Base-by-base conservation (phyloP, 2,329 filamentous ascomycete species). In the Ophiobolus disseminans region DNA sequence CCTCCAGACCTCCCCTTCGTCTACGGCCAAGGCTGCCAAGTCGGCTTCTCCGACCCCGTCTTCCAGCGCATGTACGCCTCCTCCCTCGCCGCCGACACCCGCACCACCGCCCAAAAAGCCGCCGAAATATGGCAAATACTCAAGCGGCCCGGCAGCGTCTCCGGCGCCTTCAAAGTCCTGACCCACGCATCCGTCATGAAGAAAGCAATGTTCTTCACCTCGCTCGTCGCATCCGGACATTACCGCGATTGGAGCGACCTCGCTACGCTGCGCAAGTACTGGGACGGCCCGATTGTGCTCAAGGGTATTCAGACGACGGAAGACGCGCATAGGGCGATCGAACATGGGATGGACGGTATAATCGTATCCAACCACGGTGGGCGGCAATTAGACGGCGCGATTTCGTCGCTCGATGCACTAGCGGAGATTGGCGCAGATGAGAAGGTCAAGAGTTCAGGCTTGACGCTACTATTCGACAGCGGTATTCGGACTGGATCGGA, bases 1-100 rank as follows among this genome's bases (percentile, higher is more conserved):
- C n/a, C n/a, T n/a, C n/a, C n/a, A n/a, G n/a, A n/a, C n/a, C 60
- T 84, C 0, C 82, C 86, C 0, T 88, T 89, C 55, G 72, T 85
- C 21, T 78, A 74, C 22, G 69, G 70, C 11, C 62, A 69, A 48
- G 72, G 72, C 11, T 68, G 65, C 26, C 64, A 73, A 39, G 53
- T 73, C 6, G 68, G 59, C 4, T 69, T 75, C 43, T 68, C 68
- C 0, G 72, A 75, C 46, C 69, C 71, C 0, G 69, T 66, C 4
- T 75, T 73, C 58, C 62, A 70, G 25, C 54, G 55, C 19, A 62
- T 70, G 55, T 73, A 64, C 30, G 65, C 64, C n/a, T 60, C 68
- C 40, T 32, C 58, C 48, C 58, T 66, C 26, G 65, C 68, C 0
- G 60, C 64, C 13, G 73, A 76, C 32, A 63, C 57, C 1, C 55